phyloP scores from a whole-genome alignment of 2,329 filamentous ascomycete species.

The Botrytis hyacinthi region DNA sequence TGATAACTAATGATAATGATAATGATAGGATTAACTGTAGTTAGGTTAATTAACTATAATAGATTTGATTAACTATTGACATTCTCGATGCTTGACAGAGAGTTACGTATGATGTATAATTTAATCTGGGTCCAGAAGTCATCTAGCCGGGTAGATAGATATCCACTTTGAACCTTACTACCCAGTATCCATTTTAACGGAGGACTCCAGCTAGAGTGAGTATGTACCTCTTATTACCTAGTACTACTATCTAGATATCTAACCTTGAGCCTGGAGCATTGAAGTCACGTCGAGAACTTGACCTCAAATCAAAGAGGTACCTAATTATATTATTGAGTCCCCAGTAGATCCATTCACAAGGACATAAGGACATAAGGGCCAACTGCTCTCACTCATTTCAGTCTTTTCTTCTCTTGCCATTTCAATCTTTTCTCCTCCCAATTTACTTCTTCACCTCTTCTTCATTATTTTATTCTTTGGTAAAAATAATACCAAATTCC shows the following conservation, averaged over 20 bases:
- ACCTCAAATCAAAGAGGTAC: neutral
- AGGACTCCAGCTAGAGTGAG: neutral
- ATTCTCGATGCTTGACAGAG: neutral
- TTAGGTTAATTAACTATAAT: no score
- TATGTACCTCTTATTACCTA: no score
- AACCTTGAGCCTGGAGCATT: neutral
- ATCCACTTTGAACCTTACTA: neutral
- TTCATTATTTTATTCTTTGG: neutral
- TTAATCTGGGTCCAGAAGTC: neutral
- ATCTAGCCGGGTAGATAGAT: neutral
- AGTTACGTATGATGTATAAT: neutral
- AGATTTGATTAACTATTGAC: neutral
- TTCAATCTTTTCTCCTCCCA: neutral
- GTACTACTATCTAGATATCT: neutral
- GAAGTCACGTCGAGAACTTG: neutral
- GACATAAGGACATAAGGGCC: neutral
- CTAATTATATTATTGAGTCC: neutral
- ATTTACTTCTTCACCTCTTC: neutral
- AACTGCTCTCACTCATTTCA: neutral
- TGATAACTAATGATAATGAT: neutral
- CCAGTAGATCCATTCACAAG: neutral
- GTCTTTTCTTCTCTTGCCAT: neutral
- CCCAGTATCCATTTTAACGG: neutral
- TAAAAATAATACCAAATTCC: neutral
- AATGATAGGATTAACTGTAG: neutral